A percentile compares a stretch with the other conserved stretches of the same genome.
Conservation (phyloP, 2,329 filamentous ascomycete genomes). For the Calonectria hongkongensis region DNA sequence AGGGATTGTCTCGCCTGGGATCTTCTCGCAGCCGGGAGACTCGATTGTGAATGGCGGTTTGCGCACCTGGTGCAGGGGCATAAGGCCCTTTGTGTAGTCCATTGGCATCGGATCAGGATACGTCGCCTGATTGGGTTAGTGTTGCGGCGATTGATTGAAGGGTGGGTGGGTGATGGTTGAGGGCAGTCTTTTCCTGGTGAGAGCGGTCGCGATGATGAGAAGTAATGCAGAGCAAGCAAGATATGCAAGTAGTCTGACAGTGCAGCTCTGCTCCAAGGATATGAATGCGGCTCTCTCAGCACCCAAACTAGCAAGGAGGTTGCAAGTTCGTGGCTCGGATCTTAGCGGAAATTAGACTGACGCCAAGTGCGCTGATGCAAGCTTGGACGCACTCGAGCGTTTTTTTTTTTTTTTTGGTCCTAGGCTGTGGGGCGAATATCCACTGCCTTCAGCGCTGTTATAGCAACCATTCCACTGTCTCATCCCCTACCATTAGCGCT, state of each 20-base stretch:
- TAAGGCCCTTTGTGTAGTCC: slow-evolving; percentile 62
- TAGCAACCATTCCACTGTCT: not conserved
- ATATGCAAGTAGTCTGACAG: not conserved
- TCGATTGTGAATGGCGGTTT: slow-evolving; percentile 86
- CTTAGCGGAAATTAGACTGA: not conserved
- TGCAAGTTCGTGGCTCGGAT: not conserved
- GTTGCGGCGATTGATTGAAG: not conserved
- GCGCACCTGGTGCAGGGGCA: slow-evolving; percentile 75
- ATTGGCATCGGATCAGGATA: not conserved
- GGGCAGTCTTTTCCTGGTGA: not conserved
- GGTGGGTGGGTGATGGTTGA: not conserved
- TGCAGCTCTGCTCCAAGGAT: not conserved
- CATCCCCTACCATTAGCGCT: not conserved
- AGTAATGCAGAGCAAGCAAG: not conserved
- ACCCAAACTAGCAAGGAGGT: not conserved
- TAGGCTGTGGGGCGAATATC: not conserved
- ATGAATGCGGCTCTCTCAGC: not conserved
- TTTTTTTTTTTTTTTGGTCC: not conserved
- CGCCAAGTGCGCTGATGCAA: not conserved
- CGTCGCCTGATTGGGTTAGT: not conserved
- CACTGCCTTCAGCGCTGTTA: not conserved
- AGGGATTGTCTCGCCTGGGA: slow-evolving; percentile 88
- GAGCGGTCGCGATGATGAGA: not conserved
- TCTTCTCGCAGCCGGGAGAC: slow-evolving; percentile 77
- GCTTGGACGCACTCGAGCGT: not conserved